Percentiles rank a stretch among this genome's conserved stretches.
Conservation (phyloP, 495 filamentous ascomycete genomes). For the Corynascus novoguineensis region DNA sequence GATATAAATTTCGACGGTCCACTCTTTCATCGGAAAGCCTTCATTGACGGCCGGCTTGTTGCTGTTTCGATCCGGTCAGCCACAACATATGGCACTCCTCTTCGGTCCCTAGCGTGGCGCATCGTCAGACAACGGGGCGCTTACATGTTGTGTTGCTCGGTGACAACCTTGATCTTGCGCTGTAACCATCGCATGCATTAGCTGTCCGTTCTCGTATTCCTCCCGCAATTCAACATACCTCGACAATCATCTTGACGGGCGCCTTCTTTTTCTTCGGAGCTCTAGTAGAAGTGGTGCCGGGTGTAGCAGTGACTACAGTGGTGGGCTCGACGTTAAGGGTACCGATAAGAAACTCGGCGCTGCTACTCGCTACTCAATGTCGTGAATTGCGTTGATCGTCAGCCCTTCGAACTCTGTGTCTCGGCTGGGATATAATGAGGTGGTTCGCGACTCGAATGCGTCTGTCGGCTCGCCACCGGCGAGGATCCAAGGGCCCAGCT, state of each 20-base stretch:
- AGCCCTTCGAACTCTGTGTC: background rate
- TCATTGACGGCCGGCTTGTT: constrained; percentile 69
- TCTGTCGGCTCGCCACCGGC: background rate
- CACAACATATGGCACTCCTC: no score
- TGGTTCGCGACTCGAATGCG: background rate
- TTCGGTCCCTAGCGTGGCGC: background rate
- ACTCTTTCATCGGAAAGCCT: constrained; percentile 83
- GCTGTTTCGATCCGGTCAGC: constrained; percentile 30
- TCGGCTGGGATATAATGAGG: background rate
- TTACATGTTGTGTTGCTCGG: constrained; percentile 82
- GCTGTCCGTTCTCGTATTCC: background rate
- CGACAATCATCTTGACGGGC: constrained; percentile 29
- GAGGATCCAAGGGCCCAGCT: background rate
- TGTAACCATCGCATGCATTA: constrained; percentile 30
- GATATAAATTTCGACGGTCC: constrained; percentile 61
- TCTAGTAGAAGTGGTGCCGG: background rate
- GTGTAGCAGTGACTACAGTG: background rate
- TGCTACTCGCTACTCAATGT: background rate
- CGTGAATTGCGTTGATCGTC: background rate
- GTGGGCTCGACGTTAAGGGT: background rate
- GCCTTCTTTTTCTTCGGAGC: background rate
- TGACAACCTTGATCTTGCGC: constrained; percentile 85
- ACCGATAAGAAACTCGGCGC: background rate
- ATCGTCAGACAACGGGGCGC: constrained; percentile 31
- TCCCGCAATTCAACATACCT: constrained; percentile 14